Evolutionary conservation across 805 yeast genomes (phyloP).

Genomic region (Kodamaea laetipori): DNA sequence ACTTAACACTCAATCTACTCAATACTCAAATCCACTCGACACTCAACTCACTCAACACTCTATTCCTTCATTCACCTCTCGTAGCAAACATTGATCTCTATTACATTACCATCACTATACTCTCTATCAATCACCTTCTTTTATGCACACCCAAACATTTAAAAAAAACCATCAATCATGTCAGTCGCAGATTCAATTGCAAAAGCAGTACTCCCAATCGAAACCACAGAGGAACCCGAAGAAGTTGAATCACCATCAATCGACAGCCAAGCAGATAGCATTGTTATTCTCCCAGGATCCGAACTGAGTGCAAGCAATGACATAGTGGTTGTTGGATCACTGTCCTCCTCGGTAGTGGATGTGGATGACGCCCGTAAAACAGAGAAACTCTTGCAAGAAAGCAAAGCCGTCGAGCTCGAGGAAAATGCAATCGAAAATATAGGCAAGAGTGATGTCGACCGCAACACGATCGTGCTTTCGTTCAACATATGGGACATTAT

Average conservation of each 20-base stretch:
- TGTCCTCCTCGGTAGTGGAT: slow-evolving; percentile 9
- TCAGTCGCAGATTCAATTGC: background rate
- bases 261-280: slow-evolving; percentile 8
- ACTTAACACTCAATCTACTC: no score
- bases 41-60: no score
- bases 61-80: no score
- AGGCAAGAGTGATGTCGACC: background rate
- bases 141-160: slow-evolving; percentile 1
- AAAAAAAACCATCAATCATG: slow-evolving; percentile 4
- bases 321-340: slow-evolving; percentile 22
- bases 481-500: slow-evolving; percentile 42
- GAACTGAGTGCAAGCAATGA: slow-evolving; percentile 27
- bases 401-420: slow-evolving; percentile 5
- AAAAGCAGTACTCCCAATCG: background rate
- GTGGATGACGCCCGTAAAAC: slow-evolving; percentile 7
- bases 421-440: slow-evolving; percentile 1
- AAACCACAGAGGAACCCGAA: slow-evolving; percentile 12
- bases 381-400: slow-evolving; percentile 6
- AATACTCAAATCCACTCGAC: no score
- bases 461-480: slow-evolving; percentile 9
- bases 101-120: no score
- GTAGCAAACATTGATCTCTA: no score
- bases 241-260: slow-evolving; percentile 6
- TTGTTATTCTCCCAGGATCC: slow-evolving; percentile 9
- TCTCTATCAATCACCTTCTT: background rate